Percentiles rank a stretch among this genome's conserved stretches.
These are phyloP conservation scores for Kluyveromyces aestuarii DNA, from an alignment of 805 yeast genomes.

Conservation along the genomic window DNA sequence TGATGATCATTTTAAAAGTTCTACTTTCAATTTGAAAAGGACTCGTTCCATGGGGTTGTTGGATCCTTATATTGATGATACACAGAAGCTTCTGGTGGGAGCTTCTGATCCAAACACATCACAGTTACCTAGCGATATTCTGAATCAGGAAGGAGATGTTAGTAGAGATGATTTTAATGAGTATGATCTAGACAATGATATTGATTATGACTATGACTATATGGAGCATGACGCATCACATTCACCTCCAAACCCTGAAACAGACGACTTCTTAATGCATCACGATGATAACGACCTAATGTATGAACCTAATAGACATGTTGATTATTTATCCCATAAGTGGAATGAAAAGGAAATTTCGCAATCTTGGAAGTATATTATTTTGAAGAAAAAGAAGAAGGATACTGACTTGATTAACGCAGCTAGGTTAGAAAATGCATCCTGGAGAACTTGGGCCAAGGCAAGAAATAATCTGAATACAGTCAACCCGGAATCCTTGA, in stretches of 20 bases:
- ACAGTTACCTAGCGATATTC: constrained; percentile 2
- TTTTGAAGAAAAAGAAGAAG: constrained; percentile 52
- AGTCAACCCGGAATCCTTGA: constrained; percentile 81
- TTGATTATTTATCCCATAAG: constrained; percentile 88
- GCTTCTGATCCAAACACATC: constrained; percentile 15
- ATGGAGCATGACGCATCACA: constrained; percentile 19
- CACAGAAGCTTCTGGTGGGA: constrained; percentile 29
- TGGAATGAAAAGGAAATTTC: constrained; percentile 95
- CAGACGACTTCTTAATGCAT: constrained; percentile 31
- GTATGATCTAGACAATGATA: constrained; percentile 4
- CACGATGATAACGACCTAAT: constrained; percentile 80
- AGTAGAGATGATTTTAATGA: neutral
- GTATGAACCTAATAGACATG: constrained; percentile 80
- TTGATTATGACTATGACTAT: constrained; percentile 5
- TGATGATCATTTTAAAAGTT: constrained; percentile 58
- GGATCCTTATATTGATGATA: constrained; percentile 55
- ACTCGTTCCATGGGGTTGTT: constrained; percentile 76
- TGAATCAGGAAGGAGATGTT: constrained; percentile 5
- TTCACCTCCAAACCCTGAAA: constrained; percentile 29
- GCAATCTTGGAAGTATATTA: constrained; percentile 92
- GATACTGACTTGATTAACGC: constrained; percentile 63
- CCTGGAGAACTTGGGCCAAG: constrained; percentile 98
- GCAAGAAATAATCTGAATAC: constrained; percentile 70
- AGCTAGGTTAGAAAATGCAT: constrained; percentile 78
- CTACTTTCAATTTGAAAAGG: constrained; percentile 67